Base-by-base conservation (phyloP, 164 flowering plant genomes). In the Piper betle region DNA sequence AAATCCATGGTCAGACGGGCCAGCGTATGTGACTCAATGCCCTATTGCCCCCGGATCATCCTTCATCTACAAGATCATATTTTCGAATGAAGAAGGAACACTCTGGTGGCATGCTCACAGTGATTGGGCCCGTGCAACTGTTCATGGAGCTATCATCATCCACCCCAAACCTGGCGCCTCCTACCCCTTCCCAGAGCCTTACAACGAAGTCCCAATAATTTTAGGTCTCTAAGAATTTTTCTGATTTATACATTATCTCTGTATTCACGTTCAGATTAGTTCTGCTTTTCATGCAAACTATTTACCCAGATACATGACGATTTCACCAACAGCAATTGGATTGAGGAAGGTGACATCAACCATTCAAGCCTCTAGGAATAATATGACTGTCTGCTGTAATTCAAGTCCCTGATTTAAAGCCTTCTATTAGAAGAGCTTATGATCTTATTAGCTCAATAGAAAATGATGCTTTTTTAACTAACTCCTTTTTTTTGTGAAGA, bases 71-170 rank as follows among this genome's bases (percentile, higher is more conserved):
- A 65, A 66, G 53, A 40, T 79, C 17, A 53, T 55, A 25, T 57
- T 81, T 20, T 62, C 78, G 0, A 16, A 37, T 0, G 82, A 83
- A 40, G 80, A 74, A 69, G 86, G 86, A 1, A 17, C 17, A 2
- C 37, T 82, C 0, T 82, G 86, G 86, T 82, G 84, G 84, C 86
- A 82, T 53, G 84, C 84, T 8, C 84, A 82, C 37, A 82, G 80
- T 39, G 81, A 66, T 12, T 80, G 87, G 87, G 19, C 72, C 3
- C 56, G 87, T 11, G 66, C 66, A 25, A 57, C 59, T 25, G 59
- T 57, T 25, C 40, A 57, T 57, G 59, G 59, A 33, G 59, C 59
- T 37, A 57, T 57, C 5, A 13, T 57, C 39, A 57, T 57, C 9
- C 37, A 3, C 37, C 59, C 59, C 17, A 57, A 57, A 39, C 59